Evolutionary conservation across 1,139 yeast genomes (phyloP), one percentile per base, ranked within the genome.

Genomic region (Saccharomycopsis phalli): DNA sequence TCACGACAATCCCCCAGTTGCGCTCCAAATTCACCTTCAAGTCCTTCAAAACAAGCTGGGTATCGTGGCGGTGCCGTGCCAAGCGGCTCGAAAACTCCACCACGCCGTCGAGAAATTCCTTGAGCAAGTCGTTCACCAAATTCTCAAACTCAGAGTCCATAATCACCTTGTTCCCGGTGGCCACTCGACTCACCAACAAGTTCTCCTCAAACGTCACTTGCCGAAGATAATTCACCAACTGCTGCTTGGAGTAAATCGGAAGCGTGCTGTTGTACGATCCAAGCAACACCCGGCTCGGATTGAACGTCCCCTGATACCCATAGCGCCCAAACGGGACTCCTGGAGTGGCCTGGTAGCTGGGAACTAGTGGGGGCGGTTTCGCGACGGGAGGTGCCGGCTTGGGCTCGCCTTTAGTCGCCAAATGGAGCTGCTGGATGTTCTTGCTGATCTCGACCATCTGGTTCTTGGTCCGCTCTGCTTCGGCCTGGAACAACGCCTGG

Each of bases 1-100:
- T 39, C 13, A 38, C 46, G 2, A 22, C 11, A 10, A 44, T 42
- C 3, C 47, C 47, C 47, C 47, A 44, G 30, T 44, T 44, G 14
- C 47, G 16, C 23, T 44, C 47, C 21, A 44, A 29, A 28, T 44
- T 44, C 31, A 44, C 29, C 28, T 41, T 44, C 29, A 44, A 36
- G 29, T 44, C 47, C 10, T 28, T 23, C 16, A 37, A 26, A 13
- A 32, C 19, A 11, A 41, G 16, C 18, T 37, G 23, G 11, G 30
- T 35, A 7, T 38, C 41, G 13, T 30, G 33, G 11, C 47, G 19
- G 31, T 44, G 46, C 14, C 43, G 31, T 7, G 47, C 47, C 23
- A 44, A 27, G 26, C 34, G 42, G 6, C 41, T 26, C 8, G 43
- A 38, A 26, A 44, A 44, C 11, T 39, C 46, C 21, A 44, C 34